Evolutionary conservation across 2,329 filamentous ascomycete species (phyloP).

Genomic region (Fusarium annulatum): DNA sequence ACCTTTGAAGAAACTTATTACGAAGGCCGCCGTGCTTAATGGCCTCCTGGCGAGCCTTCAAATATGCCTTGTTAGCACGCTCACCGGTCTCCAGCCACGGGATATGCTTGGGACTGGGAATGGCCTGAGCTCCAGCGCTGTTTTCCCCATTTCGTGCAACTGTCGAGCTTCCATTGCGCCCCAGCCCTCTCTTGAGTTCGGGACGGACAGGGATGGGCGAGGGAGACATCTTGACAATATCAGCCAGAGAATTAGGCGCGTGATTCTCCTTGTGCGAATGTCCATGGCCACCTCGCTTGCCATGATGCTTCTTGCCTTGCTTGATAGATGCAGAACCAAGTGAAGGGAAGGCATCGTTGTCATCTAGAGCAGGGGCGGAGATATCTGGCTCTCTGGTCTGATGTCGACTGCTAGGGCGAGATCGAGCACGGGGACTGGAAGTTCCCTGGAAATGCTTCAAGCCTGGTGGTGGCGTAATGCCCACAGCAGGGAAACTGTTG

Average conservation of each 20-base stretch:
- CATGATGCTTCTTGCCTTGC: slow-evolving; percentile 89
- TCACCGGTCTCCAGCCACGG: slow-evolving; percentile 97
- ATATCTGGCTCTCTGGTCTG: slow-evolving; percentile 68
- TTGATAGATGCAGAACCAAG: slow-evolving; percentile 81
- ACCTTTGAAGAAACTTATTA: slow-evolving; percentile 98
- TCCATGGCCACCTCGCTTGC: slow-evolving; percentile 86
- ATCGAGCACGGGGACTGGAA: slow-evolving; percentile 77
- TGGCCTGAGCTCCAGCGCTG: slow-evolving; percentile 82
- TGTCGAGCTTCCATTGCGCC: slow-evolving; percentile 72
- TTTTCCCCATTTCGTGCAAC: slow-evolving; percentile 78
- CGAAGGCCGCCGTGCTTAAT: slow-evolving; percentile 96
- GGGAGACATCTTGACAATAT: slow-evolving; percentile 95
- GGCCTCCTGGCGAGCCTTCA: slow-evolving; percentile 93
- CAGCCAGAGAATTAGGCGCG: slow-evolving; percentile 82
- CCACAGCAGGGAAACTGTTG: slow-evolving; percentile 62
- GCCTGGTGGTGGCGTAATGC: slow-evolving; percentile 74
- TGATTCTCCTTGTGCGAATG: slow-evolving; percentile 75
- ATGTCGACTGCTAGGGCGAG: slow-evolving; percentile 86
- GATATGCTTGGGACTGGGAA: slow-evolving; percentile 88
- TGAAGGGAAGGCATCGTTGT: slow-evolving; percentile 94
- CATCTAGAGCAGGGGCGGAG: slow-evolving; percentile 83
- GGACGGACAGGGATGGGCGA: slow-evolving; percentile 77
- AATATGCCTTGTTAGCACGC: slow-evolving; percentile 89
- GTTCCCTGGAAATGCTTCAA: slow-evolving; percentile 71
- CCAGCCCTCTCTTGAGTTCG: slow-evolving; percentile 65